Base-by-base conservation (phyloP, 2,329 filamentous ascomycete species). In the Fusarium sp. region DNA sequence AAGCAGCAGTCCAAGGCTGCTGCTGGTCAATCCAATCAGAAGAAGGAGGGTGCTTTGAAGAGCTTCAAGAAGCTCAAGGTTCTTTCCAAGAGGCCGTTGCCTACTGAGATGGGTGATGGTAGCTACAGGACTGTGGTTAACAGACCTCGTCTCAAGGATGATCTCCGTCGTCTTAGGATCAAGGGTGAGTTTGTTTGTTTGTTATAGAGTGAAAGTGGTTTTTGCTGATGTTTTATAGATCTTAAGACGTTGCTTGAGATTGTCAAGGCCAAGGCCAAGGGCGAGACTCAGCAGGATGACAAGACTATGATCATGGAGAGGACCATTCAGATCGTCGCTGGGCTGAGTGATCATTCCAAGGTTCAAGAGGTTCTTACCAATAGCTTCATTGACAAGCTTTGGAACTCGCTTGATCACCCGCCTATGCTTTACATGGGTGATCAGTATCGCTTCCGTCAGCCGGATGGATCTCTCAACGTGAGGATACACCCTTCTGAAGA, bases 261-360 rank as follows among this genome's bases (percentile, higher is more conserved):
- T 40, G 84, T 94, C 66, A 87, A 88, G 64, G 86, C 84, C 70
- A 91, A 93, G 81, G 81, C 91, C 35, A 91, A 89, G 75, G 91
- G 92, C 1, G 87, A 88, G 66, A 85, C 89, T 57, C 85, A 92
- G 13, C 82, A 90, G 6, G 91, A 96, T 76, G 94, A 96, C 84
- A 93, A 93, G 83, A 93, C 91, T 2, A 93, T 94, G 86, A 85
- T 94, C 52, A 93, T 94, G 90, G 93, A 94, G 81, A 86, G 89
- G 9, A 87, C 92, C 6, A 94, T 94, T 69, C 89, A 92, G 84
- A 85, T 94, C 18, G 92, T 94, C 6, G 87, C 91, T 14, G 88
- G 88, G 35, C 84, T 94, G 37, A 92, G 91, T 1, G 83, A 87
- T 59, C 85, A 88, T 64, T 94, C 92, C 2, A 89, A 88, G 75